Base-by-base conservation (phyloP, 352 stramenopile species). In the Aphanomyces invadans region DNA sequence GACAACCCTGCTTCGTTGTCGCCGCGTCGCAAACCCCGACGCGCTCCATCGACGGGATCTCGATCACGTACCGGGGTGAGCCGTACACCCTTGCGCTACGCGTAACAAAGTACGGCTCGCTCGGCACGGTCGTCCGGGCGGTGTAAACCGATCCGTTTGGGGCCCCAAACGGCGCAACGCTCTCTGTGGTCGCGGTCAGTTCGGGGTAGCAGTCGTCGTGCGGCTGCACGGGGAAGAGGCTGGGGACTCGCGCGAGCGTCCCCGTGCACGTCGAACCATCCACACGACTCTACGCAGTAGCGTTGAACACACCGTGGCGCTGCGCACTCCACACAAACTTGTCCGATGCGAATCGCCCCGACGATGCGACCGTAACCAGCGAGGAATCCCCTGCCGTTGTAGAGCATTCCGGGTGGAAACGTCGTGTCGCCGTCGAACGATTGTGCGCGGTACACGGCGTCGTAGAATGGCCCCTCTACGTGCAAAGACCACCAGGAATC, bases 381-480 rank as follows among this genome's bases (percentile, higher is more conserved):
- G 15, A 67, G 17, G 21, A 25, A 67, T 2, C 60, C 42, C n/a
- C 4, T 42, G n/a, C 17, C 49, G 17, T 21, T 28, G 49, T 67
- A 59, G 31, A 45, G 33, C 21, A 15, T 25, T 15, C 60, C 60
- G 11, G 1, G 42, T 17, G 60, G 60, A 4, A 28, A 67, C 5
- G 1, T 52, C 17, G 23, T 19, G 32, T 67, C 60, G 10, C 38
- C 49, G 38, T 59, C 60, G 32, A 42, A 59, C 5, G 42, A 67
- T 29, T 38, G 17, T 3, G 26, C 60, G 28, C n/a, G 3, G 38
- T 67, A 67, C 28, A 67, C 15, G 10, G 39, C 17, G 31, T 39
- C n/a, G 31, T 67, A 67, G 26, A 67, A 67, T 25, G 60, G 60
- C 9, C 60, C 60, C 4, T 19, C 60, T 67, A 57, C 15, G 19